phyloP scores from a whole-genome alignment of 768 basidiomycete species.

The Termitomyces sp. region DNA sequence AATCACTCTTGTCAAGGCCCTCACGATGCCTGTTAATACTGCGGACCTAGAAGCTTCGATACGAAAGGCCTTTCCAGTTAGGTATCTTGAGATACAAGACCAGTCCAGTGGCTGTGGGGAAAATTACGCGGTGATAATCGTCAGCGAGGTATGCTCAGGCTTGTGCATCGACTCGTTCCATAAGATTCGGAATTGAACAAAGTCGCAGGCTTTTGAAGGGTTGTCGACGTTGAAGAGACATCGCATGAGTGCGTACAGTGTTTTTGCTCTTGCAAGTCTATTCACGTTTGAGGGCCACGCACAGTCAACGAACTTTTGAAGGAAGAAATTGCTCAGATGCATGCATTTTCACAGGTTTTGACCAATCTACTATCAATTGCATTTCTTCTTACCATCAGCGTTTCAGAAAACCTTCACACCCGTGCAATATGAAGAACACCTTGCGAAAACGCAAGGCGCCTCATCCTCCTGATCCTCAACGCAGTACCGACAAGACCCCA shows the following conservation, averaged over 20 bases:
- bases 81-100: conserved; percentile 72
- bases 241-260: conserved; percentile 47
- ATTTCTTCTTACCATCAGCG: background rate
- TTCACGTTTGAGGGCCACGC: conserved; percentile 1
- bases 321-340: conserved; percentile 72
- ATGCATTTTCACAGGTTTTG: conserved; percentile 84
- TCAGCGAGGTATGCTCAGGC: conserved; percentile 69
- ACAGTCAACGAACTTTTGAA: conserved; percentile 78
- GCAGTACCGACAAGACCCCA: background rate
- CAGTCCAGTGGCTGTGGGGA: conserved; percentile 80
- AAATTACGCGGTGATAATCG: conserved; percentile 69
- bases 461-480: conserved; percentile 6
- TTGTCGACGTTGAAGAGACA: conserved; percentile 79
- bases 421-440: conserved; percentile 51
- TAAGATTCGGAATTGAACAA: background rate
- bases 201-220: conserved; percentile 64
- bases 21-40: conserved; percentile 58
- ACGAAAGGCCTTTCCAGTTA: conserved; percentile 56
- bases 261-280: background rate
- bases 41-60: conserved; percentile 59
- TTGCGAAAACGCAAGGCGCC: conserved; percentile 2
- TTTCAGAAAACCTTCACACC: conserved; percentile 71
- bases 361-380: background rate
- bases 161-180: background rate
- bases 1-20: background rate